Conservation (phyloP, 2,329 filamentous ascomycete species). For the Colletotrichum salicis region DNA sequence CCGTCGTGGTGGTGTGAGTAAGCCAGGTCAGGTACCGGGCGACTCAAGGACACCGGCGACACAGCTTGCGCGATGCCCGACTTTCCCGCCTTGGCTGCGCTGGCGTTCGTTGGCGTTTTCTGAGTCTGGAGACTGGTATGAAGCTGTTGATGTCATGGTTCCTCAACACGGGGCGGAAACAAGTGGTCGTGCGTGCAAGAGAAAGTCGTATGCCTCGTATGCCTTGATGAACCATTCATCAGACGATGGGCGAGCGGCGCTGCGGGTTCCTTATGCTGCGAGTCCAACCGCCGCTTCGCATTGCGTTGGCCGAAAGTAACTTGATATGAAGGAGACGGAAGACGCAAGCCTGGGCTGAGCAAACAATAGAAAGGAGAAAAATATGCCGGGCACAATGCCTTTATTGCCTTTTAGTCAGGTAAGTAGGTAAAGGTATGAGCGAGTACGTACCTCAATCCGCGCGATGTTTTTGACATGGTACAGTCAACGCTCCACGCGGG, state of each 20-base stretch:
- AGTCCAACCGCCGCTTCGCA: constrained; percentile 1
- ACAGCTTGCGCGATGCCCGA: not conserved
- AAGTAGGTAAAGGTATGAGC: not conserved
- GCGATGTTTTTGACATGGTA: not conserved
- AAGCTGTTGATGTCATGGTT: not conserved
- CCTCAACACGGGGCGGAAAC: not conserved
- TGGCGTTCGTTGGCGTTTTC: not conserved
- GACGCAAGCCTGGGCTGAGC: not conserved
- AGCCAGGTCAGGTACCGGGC: constrained; percentile 13
- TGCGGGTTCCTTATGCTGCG: not conserved
- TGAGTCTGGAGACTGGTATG: too few species aligned
- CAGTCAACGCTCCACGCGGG: not conserved
- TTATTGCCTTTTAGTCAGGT: not conserved
- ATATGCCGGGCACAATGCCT: not conserved
- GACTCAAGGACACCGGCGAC: not conserved
- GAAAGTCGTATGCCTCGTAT: not conserved
- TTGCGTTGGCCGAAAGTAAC: not conserved
- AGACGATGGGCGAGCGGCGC: not conserved
- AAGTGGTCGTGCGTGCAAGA: not conserved
- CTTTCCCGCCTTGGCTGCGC: not conserved
- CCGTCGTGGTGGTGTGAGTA: constrained; percentile 10
- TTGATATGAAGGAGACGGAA: not conserved
- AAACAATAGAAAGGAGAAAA: not conserved
- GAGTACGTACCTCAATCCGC: too few species aligned
- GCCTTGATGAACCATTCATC: not conserved